Evolutionary conservation across 495 filamentous ascomycete species (phyloP), one percentile per base, ranked within the genome.

Genomic region (Echria macrotheca): DNA sequence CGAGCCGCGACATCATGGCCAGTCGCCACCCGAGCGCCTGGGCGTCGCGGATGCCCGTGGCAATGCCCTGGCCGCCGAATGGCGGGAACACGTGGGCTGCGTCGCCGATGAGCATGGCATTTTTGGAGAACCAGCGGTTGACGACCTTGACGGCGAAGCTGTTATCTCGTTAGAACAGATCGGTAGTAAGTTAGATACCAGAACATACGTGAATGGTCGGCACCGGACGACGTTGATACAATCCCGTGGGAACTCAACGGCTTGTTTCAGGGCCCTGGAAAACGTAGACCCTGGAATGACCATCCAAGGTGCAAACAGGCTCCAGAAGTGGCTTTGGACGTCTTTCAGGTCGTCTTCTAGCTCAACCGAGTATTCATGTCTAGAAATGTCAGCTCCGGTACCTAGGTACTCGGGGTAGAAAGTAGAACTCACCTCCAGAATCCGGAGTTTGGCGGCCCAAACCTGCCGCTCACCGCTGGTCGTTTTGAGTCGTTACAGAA

Each of bases 41-140:
- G 9, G 61, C 67, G 40, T 70, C 67, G 3, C 63, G 44, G 14
- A 69, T 31, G 18, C 76, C 74, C 14, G 66, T 72, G n/a, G 71
- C 68, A 31, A 78, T 76, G 4, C 75, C 76, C 50, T 79, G 76
- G 0, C 76, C 76, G 1, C 70, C 77, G 47, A 80, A 80, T 6
- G 77, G 74, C 22, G 77, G 77, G 44, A 80, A 80, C 1, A 79
- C 77, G 44, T 80, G 71, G 4, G 76, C 75, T 2, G 76, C 67
- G 53, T 80, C 76, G 9, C 76, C 76, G 33, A 71, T 72, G 6
- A 80, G 58, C 40, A 74, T 64, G 0, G 68, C 70, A 3, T 72
- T 61, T 14, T 58, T 61, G 22, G 63, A 55, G n/a, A 68, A 68
- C 76, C 76, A 80, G 35, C 62, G 66, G 39, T 79, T 79, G 52